These are phyloP conservation scores for Phaeosphaeria sp. DNA, from an alignment of 2,329 filamentous ascomycete species.

Conservation along the genomic window DNA sequence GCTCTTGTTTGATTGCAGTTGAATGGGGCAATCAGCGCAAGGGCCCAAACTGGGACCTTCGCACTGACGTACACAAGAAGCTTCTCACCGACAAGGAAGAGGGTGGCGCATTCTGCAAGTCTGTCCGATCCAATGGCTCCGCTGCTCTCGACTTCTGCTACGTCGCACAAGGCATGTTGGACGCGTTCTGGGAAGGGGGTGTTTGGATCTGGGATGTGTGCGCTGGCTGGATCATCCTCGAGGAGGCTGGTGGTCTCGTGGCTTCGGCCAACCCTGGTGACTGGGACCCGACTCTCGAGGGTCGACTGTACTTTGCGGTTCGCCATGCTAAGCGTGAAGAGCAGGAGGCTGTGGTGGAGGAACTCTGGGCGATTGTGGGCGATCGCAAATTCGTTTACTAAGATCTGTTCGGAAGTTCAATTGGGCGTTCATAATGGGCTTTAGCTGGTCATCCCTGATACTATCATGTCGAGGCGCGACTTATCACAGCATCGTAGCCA, in stretches of 20 bases:
- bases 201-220: constrained; percentile 47
- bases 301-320: constrained; percentile 44
- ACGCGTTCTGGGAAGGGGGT: constrained; percentile 48
- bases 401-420: neutral
- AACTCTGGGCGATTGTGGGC: constrained; percentile 46
- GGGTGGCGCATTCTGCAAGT: constrained; percentile 44
- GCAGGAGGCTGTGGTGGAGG: constrained; percentile 40
- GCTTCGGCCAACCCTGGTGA: constrained; percentile 44
- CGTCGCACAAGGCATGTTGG: constrained; percentile 44
- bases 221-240: constrained; percentile 47
- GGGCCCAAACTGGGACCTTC: constrained; percentile 46
- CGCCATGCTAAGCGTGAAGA: constrained; percentile 37
- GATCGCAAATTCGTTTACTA: constrained; percentile 39
- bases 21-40: constrained; percentile 49
- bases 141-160: constrained; percentile 49
- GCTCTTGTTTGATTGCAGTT: constrained; percentile 41
- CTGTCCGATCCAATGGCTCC: constrained; percentile 43
- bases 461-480: neutral
- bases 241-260: constrained; percentile 48
- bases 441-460: neutral
- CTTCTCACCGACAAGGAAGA: constrained; percentile 35
- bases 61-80: constrained; percentile 33
- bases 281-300: constrained; percentile 44
- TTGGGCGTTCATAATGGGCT: neutral
- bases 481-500: neutral